Percentiles rank a stretch among this genome's conserved stretches.
Conservation (phyloP, 805 yeast genomes). For the Ogataea pignaliae region DNA sequence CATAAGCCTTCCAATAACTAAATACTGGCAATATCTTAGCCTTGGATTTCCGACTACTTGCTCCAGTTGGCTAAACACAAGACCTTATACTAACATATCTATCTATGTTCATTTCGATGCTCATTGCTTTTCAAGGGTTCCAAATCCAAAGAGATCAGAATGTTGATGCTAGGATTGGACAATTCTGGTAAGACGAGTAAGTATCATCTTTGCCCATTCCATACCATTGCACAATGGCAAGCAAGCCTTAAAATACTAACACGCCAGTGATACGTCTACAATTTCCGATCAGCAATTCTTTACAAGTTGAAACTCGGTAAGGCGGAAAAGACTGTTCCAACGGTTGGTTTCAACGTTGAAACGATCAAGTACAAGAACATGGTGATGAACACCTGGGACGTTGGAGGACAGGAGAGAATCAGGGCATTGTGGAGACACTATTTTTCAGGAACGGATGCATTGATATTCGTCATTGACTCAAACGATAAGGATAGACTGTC, state of each 20-base stretch:
- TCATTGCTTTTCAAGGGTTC: conserved; percentile 7
- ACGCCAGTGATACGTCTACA: conserved; percentile 2
- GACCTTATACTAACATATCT: neutral
- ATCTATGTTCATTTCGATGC: neutral
- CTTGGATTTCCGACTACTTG: too few relatives aligned
- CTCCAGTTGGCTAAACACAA: too few relatives aligned
- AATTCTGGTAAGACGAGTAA: conserved; percentile 83
- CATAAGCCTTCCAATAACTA: too few relatives aligned
- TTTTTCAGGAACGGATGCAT: conserved; percentile 87
- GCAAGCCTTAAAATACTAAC: neutral
- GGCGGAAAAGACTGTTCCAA: conserved; percentile 77
- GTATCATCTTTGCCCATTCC: conserved; percentile 12
- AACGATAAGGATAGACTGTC: conserved; percentile 67
- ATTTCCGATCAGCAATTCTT: conserved; percentile 47
- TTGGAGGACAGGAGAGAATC: conserved; percentile 92
- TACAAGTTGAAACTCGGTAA: conserved; percentile 79
- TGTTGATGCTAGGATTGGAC: conserved; percentile 88
- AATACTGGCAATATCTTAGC: too few relatives aligned
- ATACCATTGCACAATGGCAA: neutral
- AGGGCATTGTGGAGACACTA: conserved; percentile 95
- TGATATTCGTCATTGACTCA: conserved; percentile 86
- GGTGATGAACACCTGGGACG: conserved; percentile 70
- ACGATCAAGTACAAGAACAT: conserved; percentile 45
- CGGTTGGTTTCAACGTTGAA: conserved; percentile 88
- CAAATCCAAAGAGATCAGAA: conserved; percentile 35